phyloP scores from a whole-genome alignment of 2,329 filamentous ascomycete genomes.

The Westerdykella aurantiaca region DNA sequence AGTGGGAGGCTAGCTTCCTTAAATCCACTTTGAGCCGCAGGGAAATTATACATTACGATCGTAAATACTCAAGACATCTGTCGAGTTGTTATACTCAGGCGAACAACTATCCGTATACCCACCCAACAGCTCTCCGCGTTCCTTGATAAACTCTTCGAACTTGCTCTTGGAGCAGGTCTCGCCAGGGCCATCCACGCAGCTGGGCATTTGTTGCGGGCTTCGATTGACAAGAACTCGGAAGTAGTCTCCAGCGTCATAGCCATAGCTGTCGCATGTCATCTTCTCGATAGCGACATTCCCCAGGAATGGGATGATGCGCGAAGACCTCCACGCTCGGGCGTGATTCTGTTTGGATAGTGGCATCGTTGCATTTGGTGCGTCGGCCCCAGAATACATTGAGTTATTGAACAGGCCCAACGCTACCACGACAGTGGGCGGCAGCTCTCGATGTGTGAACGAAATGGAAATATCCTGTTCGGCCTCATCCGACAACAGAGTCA shows the following conservation, averaged over 20 bases:
- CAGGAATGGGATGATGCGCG: conserved; percentile 59
- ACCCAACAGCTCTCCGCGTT: conserved; percentile 41
- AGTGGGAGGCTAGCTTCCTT: too few species aligned
- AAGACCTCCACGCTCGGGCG: conserved; percentile 58
- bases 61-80: conserved; percentile 36
- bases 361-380: conserved; percentile 58
- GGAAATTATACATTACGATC: conserved; percentile 1
- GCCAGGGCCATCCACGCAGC: conserved; percentile 47
- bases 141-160: conserved; percentile 42
- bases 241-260: conserved; percentile 48
- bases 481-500: conserved; percentile 43
- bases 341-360: conserved; percentile 58
- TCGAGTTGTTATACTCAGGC: conserved; percentile 41
- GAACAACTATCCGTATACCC: conserved; percentile 41
- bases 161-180: conserved; percentile 45
- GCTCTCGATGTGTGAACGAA: conserved; percentile 63
- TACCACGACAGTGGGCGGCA: conserved; percentile 61
- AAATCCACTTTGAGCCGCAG: too few species aligned
- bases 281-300: conserved; percentile 62
- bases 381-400: conserved; percentile 49
- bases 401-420: conserved; percentile 67
- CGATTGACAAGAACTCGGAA: conserved; percentile 49
- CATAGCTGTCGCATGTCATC: conserved; percentile 56
- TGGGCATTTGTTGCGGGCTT: conserved; percentile 45
- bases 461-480: conserved; percentile 57